A percentile compares a stretch with the other conserved stretches of the same genome.
Evolutionary conservation across 1,139 yeast genomes (phyloP).

Genomic region (Hyphopichia fennica): DNA sequence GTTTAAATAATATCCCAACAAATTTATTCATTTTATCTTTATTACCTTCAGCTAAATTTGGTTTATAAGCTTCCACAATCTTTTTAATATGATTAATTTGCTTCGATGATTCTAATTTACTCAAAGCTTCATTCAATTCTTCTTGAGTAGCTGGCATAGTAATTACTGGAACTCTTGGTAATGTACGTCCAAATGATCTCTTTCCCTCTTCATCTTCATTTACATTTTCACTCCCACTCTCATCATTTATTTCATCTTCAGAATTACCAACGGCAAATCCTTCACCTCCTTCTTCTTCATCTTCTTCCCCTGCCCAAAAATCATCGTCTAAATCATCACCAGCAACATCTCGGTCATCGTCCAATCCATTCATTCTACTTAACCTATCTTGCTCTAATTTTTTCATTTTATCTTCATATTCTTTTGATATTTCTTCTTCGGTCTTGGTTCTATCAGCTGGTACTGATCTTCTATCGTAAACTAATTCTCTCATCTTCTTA

Average conservation of each 20-base stretch:
- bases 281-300: constrained; percentile 34
- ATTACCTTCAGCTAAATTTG: constrained; percentile 78
- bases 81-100: constrained; percentile 48
- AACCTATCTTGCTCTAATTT: constrained; percentile 74
- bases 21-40: constrained; percentile 71
- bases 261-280: constrained; percentile 24
- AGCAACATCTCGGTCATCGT: constrained; percentile 36
- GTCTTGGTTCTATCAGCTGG: constrained; percentile 98
- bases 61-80: constrained; percentile 65
- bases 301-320: constrained; percentile 50
- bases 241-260: constrained; percentile 19
- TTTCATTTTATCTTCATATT: constrained; percentile 64
- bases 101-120: constrained; percentile 37
- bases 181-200: constrained; percentile 4
- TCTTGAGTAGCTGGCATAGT: constrained; percentile 61
- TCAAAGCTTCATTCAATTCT: constrained; percentile 42
- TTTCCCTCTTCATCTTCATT: constrained; percentile 16
- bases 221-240: constrained; percentile 17
- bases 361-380: constrained; percentile 81
- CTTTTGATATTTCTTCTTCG: constrained; percentile 75
- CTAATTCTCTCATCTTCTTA: constrained; percentile 71
- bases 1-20: constrained; percentile 63
- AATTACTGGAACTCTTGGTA: constrained; percentile 10
- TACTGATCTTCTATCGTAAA: constrained; percentile 82
- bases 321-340: constrained; percentile 71